phyloP scores from a whole-genome alignment of 495 filamentous ascomycete species.

The Neurospora sp. region DNA sequence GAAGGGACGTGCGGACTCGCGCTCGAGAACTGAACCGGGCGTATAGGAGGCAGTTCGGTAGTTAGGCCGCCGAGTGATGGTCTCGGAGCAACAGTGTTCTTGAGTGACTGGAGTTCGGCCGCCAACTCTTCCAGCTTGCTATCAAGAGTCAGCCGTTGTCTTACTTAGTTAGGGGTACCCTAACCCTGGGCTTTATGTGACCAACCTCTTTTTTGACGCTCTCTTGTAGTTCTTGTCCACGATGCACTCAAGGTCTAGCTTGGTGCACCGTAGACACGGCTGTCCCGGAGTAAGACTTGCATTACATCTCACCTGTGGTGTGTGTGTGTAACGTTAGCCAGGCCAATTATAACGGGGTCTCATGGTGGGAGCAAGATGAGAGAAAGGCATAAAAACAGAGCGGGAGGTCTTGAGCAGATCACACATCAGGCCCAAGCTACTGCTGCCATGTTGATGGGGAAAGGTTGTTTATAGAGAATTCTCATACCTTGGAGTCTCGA shows the following conservation, averaged over 20 bases:
- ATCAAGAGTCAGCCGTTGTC: neutral
- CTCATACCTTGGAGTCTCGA: slow-evolving; percentile 32
- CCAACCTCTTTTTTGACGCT: slow-evolving; percentile 31
- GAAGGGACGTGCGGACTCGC: neutral
- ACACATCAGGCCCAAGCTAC: neutral
- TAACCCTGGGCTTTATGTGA: neutral
- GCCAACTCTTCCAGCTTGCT: slow-evolving; percentile 38
- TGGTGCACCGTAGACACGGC: slow-evolving; percentile 34
- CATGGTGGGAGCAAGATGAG: neutral
- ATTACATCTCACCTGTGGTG: slow-evolving; percentile 33
- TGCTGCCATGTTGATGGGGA: neutral
- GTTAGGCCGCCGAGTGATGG: neutral
- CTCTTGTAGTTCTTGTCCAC: slow-evolving; percentile 39
- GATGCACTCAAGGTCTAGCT: slow-evolving; percentile 33
- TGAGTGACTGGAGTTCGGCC: slow-evolving; percentile 35
- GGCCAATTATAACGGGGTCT: neutral
- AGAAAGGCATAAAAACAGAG: neutral
- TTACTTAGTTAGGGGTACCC: neutral
- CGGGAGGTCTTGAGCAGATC: neutral
- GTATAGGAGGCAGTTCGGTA: slow-evolving; percentile 8
- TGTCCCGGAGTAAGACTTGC: slow-evolving; percentile 28
- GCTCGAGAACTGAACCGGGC: slow-evolving; percentile 7
- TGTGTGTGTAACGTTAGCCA: neutral
- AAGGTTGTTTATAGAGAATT: neutral
- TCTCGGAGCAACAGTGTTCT: slow-evolving; percentile 28